Percentiles rank a stretch among this genome's conserved stretches.
phyloP scores from a whole-genome alignment of 2,329 filamentous ascomycete genomes.

The Diaporthe amygdali region DNA sequence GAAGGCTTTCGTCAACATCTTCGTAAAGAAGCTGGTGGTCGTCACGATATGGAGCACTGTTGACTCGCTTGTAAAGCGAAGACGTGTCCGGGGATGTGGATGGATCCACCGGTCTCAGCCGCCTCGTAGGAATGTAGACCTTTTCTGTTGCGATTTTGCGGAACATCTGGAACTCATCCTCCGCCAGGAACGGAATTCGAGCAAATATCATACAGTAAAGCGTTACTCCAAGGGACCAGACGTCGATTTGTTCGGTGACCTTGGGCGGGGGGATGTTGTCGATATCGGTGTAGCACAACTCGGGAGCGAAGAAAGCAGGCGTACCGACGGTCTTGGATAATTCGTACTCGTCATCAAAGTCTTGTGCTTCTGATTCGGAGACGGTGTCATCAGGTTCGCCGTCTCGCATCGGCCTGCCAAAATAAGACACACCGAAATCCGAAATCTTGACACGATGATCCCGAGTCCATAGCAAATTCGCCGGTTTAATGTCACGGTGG shows the following conservation, averaged over 20 bases:
- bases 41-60: slow-evolving; percentile 71
- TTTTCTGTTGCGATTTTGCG: slow-evolving; percentile 89
- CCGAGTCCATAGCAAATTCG: slow-evolving; percentile 86
- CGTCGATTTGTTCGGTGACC: slow-evolving; percentile 92
- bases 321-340: slow-evolving; percentile 98
- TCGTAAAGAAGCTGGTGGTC: slow-evolving; percentile 85
- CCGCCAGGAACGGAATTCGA: slow-evolving; percentile 89
- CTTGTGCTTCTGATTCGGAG: slow-evolving; percentile 81
- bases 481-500: slow-evolving; percentile 85
- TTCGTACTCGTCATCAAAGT: slow-evolving; percentile 92
- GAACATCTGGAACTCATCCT: slow-evolving; percentile 92
- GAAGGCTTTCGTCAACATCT: slow-evolving; percentile 78
- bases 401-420: slow-evolving; percentile 85
- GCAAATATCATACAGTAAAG: slow-evolving; percentile 95
- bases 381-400: slow-evolving; percentile 77
- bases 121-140: slow-evolving; percentile 83
- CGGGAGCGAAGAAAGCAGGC: slow-evolving; percentile 95
- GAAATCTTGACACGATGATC: slow-evolving; percentile 95
- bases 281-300: slow-evolving; percentile 88
- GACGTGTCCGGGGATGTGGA: slow-evolving; percentile 60
- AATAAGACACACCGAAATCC: slow-evolving; percentile 97
- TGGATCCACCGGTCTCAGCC: slow-evolving; percentile 77
- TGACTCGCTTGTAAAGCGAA: slow-evolving; percentile 62
- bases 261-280: slow-evolving; percentile 68
- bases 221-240: slow-evolving; percentile 96